These are phyloP conservation scores for Kluyveromyces sp. DNA, from an alignment of 1,139 yeast genomes.

Conservation along the genomic window DNA sequence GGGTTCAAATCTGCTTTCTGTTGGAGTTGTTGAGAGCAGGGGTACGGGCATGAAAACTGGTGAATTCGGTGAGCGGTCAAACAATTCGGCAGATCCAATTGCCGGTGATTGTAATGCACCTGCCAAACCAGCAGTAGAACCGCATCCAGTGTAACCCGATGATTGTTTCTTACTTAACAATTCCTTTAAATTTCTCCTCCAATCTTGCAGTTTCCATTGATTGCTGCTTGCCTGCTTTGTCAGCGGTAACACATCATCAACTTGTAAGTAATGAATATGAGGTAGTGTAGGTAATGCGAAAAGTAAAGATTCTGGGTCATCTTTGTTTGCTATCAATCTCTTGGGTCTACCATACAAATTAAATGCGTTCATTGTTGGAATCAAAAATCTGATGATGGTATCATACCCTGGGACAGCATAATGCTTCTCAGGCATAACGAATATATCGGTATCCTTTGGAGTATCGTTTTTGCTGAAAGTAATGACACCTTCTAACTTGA, in stretches of 20 bases:
- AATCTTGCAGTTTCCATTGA: conserved; percentile 60
- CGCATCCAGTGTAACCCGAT: conserved; percentile 80
- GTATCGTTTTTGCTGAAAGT: conserved; percentile 53
- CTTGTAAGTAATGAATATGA: conserved; percentile 69
- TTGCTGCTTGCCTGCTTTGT: conserved; percentile 33
- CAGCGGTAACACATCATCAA: conserved; percentile 44
- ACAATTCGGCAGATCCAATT: conserved; percentile 31
- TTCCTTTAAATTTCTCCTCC: conserved; percentile 60
- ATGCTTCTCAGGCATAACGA: conserved; percentile 92
- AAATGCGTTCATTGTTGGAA: conserved; percentile 82
- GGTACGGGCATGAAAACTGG: conserved; percentile 5
- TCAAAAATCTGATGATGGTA: conserved; percentile 77
- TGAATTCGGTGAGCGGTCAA: conserved; percentile 19
- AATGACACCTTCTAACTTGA: conserved; percentile 79
- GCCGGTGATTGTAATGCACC: conserved; percentile 50
- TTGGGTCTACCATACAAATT: conserved; percentile 87
- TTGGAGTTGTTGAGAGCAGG: conserved; percentile 1
- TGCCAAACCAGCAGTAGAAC: conserved; percentile 52
- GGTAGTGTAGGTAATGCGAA: conserved; percentile 93
- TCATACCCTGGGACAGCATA: conserved; percentile 92
- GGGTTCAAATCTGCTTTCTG: conserved; percentile 1
- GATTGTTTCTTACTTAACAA: conserved; percentile 56
- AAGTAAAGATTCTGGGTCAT: conserved; percentile 67
- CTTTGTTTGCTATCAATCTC: conserved; percentile 79
- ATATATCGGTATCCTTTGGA: conserved; percentile 71